A percentile compares a stretch with the other conserved stretches of the same genome.
Evolutionary conservation across 495 filamentous ascomycete genomes (phyloP).

Genomic region (Hypomontagnella submonticulosa): DNA sequence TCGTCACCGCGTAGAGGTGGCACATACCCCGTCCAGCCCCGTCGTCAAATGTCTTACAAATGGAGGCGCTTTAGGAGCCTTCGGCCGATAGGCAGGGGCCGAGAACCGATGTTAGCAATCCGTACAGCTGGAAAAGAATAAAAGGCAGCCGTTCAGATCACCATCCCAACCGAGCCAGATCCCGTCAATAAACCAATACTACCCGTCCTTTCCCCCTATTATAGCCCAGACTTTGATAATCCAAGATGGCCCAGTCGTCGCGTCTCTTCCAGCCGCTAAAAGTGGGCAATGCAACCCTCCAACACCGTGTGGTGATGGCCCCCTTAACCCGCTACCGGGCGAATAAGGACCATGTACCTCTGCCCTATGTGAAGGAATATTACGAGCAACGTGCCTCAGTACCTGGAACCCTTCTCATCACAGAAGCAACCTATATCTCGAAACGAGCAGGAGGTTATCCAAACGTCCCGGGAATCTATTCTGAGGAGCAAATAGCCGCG

Average conservation of each 20-base stretch:
- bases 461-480: slow-evolving; percentile 69
- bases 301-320: slow-evolving; percentile 58
- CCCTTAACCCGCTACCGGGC: slow-evolving; percentile 62
- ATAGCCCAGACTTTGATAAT: not conserved
- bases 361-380: slow-evolving; percentile 61
- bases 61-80: too few relatives aligned
- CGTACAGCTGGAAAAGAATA: too few relatives aligned
- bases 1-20: too few relatives aligned
- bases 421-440: slow-evolving; percentile 66
- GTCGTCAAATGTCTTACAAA: too few relatives aligned
- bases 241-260: slow-evolving; percentile 33
- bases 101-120: too few relatives aligned
- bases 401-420: slow-evolving; percentile 69
- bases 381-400: slow-evolving; percentile 68
- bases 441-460: slow-evolving; percentile 45
- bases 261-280: slow-evolving; percentile 56
- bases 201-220: too few relatives aligned
- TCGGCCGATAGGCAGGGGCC: too few relatives aligned
- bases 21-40: too few relatives aligned
- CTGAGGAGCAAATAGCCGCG: slow-evolving; percentile 62
- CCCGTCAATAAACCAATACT: not conserved
- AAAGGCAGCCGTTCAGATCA: slow-evolving; percentile 4
- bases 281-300: slow-evolving; percentile 50
- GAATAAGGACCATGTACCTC: slow-evolving; percentile 57
- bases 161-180: not conserved